Percentiles rank a stretch among this genome's conserved stretches.
Evolutionary conservation across 805 yeast genomes (phyloP).

Genomic region (Lipomyces mesembrius): DNA sequence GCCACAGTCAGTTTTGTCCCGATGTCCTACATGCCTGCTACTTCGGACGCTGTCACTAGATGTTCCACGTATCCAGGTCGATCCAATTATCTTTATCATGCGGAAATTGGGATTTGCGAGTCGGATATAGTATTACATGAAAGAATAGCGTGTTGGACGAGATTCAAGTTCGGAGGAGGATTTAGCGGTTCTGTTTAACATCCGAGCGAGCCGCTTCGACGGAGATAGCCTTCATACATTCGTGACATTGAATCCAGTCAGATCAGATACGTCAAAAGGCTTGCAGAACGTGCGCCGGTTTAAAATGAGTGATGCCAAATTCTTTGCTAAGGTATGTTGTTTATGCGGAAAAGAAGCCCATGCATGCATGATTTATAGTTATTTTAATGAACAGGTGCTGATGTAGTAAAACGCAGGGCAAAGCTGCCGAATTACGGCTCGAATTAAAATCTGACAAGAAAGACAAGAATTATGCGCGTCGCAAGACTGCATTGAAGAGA

Average conservation of each 20-base stretch:
- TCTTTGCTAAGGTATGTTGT: constrained; percentile 41
- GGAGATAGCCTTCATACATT: neutral
- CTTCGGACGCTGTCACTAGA: neutral
- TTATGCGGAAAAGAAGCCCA: neutral
- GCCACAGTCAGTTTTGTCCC: no score
- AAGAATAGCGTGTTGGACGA: neutral
- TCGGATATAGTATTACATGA: neutral
- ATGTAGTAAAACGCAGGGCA: constrained; percentile 38
- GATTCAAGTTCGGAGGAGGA: neutral
- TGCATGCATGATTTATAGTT: neutral
- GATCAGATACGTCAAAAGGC: neutral
- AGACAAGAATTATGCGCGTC: constrained; percentile 46
- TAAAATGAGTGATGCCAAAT: constrained; percentile 43
- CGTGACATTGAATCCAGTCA: no score
- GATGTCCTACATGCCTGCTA: neutral
- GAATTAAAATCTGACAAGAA: constrained; percentile 41
- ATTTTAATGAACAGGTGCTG: neutral
- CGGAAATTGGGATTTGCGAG: neutral
- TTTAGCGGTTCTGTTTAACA: neutral
- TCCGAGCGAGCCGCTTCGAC: neutral
- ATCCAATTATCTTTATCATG: neutral
- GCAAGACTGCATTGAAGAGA: constrained; percentile 63
- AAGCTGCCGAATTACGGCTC: constrained; percentile 46
- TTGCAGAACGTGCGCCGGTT: neutral
- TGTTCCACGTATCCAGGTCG: neutral